phyloP scores from a whole-genome alignment of 345 rosid species.

The Camelina hispida region DNA sequence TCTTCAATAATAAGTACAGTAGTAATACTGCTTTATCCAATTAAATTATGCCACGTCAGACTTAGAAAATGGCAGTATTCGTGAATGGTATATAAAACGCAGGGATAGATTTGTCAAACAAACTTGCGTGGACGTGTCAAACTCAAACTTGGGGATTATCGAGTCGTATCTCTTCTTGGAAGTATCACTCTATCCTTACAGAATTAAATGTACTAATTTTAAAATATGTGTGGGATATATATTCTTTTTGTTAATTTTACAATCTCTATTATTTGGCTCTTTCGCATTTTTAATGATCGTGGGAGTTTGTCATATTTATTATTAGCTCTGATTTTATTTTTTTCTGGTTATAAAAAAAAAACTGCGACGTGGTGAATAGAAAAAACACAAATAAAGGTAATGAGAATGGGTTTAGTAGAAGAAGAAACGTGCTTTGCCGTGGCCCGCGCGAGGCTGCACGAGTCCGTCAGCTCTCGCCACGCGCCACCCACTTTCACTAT shows the following conservation, averaged over 20 bases:
- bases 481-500: conserved; percentile 4
- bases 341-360: background rate
- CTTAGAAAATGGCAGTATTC: background rate
- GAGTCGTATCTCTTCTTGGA: conserved; percentile 21
- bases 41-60: background rate
- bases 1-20: no score
- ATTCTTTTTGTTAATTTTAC: no score
- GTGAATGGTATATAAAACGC: background rate
- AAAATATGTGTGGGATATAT: background rate
- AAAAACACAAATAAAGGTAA: background rate
- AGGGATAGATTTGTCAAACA: conserved; percentile 5
- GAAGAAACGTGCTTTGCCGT: conserved; percentile 17
- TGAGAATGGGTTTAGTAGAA: background rate
- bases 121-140: conserved; percentile 1
- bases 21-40: background rate
- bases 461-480: conserved; percentile 24
- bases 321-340: no score
- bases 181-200: conserved; percentile 21
- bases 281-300: background rate
- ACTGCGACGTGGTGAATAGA: background rate
- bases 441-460: conserved; percentile 35
- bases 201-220: background rate
- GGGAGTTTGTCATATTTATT: background rate
- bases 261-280: no score
- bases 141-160: conserved; percentile 3